Evolutionary conservation across 148 eudicot species (phyloP), one percentile per base, ranked within the genome.

Genomic region (Cornus florida): DNA sequence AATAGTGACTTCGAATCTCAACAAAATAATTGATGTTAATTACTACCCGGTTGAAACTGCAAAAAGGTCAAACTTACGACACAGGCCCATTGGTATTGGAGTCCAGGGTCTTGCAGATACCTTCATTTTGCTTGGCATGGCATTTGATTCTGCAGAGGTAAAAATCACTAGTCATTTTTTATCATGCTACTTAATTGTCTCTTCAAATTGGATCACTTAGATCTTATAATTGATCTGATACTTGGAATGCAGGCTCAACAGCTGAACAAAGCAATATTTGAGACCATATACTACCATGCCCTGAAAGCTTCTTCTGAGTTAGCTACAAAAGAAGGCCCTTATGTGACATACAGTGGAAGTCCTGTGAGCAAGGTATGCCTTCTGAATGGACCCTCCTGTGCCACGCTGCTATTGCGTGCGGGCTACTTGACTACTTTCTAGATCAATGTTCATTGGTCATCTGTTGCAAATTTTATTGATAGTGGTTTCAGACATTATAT

Each of bases 1-100:
- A 17, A 82, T 87, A 50, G 94, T 96, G 64, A 91, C 99, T 43
- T 77, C 85, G 70, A 96, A 96, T 79, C 85, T 96, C 39, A 96
- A 96, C 88, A 96, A 91, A 77, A 91, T 96, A 31, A 96, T 96
- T 83, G 99, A 93, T 86, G 88, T 87, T 14, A 96, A 96, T 75
- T 92, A 89, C 80, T 95, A 95, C 82, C 98, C 99, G 0, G 95
- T 95, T 85, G 99, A 93, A 86, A 91, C 97, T 80, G 99, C 99
- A 72, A 87, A 70, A 86, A 87, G 91, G 66, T 95, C 99, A 32
- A 95, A 95, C 83, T 75, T 95, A 83, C 88, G 92, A 64, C 98
- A 96, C 41, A 84, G 99, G 59, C 99, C 99, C 32, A 93, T 96
- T 71, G 99, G 99, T 41, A 92, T 96, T 77, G 99, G 99, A 75